Evolutionary conservation across 352 stramenopile species (phyloP), one percentile per base, ranked within the genome.

Genomic region (Saprolegnia diclina): DNA sequence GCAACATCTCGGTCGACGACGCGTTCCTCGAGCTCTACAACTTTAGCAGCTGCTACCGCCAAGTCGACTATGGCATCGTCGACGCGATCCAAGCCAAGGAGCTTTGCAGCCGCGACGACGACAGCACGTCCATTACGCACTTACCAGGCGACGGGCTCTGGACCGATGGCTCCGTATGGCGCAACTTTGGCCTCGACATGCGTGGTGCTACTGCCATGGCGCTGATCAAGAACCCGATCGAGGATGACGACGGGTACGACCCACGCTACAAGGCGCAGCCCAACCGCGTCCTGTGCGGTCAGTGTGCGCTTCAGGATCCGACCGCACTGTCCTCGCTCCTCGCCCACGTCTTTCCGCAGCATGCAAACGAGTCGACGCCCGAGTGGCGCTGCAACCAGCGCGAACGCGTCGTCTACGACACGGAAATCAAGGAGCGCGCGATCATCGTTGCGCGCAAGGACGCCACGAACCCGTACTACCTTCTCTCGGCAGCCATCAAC

Each of bases 391-490:
- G 56, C 29, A 24, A 65, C 46, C 40, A 56, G 7, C 18, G 42
- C n/a, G 37, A 59, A 38, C 42, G 22, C 52, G 40, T 7, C 13
- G 21, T 35, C 56, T 13, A 67, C 50, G 26, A 67, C 67, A 37
- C 52, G 35, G 4, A 24, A 9, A 26, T 69, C 18, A 24, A 69
- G 18, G 21, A 52, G 22, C 77, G 73, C 16, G 75, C 77, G 2
- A 65, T 87, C 13, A 55, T 87, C 5, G 65, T 87, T 38, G 64
- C 75, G 4, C 76, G 79, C 18, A 73, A 72, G 6, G 76, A 87
- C 44, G 79, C 85, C 56, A 78, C 83, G 45, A 85, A 85, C 52
- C 78, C 79, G 44, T 87, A 83, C 62, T 85, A 83, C 62, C 77
- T 84, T 64, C 74, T 85, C 22, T 77, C 76, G 18, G 68, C 73